These are phyloP conservation scores for Sarocladium kiliense DNA, from an alignment of 2,329 filamentous ascomycete genomes.

Conservation along the genomic window DNA sequence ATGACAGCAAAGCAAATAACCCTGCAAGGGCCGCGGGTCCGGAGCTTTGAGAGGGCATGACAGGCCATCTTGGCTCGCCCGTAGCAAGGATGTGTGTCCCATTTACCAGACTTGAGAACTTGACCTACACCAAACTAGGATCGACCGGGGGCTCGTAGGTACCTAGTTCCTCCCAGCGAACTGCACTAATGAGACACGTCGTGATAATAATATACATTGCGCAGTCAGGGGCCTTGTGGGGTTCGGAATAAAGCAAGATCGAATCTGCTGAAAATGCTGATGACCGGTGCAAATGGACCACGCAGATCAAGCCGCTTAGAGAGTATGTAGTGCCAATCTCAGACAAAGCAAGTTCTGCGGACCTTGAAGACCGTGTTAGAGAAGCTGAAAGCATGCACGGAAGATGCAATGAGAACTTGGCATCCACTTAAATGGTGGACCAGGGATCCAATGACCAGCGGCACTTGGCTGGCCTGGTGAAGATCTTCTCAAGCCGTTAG, in stretches of 20 bases:
- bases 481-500: constrained; percentile 6
- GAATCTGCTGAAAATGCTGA: neutral
- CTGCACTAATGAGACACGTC: neutral
- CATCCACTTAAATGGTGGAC: neutral
- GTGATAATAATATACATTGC: neutral
- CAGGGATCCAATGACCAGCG: neutral
- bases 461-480: constrained; percentile 6
- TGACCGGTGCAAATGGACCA: neutral
- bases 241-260: neutral
- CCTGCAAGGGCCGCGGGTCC: neutral
- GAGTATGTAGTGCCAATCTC: neutral
- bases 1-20: neutral
- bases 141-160: neutral
- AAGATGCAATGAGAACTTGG: neutral
- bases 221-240: neutral
- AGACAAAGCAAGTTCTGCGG: neutral
- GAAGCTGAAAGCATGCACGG: neutral
- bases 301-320: neutral
- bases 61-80: constrained; percentile 6
- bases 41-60: neutral
- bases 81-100: constrained; percentile 5
- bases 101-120: neutral
- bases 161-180: neutral
- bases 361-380: neutral
- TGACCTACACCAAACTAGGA: neutral